Base-by-base conservation (phyloP, 2,329 filamentous ascomycete species). In the Akanthomyces lecanii region DNA sequence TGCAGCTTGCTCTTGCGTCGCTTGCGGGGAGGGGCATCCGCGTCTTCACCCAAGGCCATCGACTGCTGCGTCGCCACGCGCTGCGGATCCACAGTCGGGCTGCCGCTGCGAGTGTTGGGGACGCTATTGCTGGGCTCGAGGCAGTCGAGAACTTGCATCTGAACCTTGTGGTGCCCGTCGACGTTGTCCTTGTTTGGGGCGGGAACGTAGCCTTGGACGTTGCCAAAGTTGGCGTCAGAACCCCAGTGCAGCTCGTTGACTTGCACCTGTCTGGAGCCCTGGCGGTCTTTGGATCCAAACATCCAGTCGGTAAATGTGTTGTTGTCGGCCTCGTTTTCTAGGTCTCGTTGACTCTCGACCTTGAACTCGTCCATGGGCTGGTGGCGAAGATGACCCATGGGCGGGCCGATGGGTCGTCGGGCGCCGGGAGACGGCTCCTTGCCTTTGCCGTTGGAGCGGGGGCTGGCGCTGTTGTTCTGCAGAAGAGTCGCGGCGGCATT, bases 151-250 rank as follows among this genome's bases (percentile, higher is more conserved):
- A 82, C 79, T 14, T 82, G 80, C 18, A 88, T 73, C 50, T 86
- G 79, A 40, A 81, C 78, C 64, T 82, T 79, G 44, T 84, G 81
- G 38, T 87, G 73, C 14, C 82, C 80, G 64, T 88, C 85, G 38
- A 79, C 78, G 3, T 84, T 84, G 44, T 88, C 85, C 67, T 84
- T 81, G 64, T 81, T 76, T 7, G 81, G 78, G 11, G 79, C 78
- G 0, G 86, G 82, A 7, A 84, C 76, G 68, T 87, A 91, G n/a
- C 80, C 50, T 67, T 85, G 83, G 6, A 79, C 72, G 25, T 75
- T 73, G 65, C 77, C 81, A 71, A 91, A 91, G 63, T 79, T 84
- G n/a, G 81, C 72, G 72, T 91, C 89, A 0, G 89, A 89, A 11
- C 89, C 89, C 83, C 86, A 91, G 65, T 84, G 83, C 51, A 89